Evolutionary conservation across 768 basidiomycete genomes (phyloP).

Genomic region (Trametes villosa): DNA sequence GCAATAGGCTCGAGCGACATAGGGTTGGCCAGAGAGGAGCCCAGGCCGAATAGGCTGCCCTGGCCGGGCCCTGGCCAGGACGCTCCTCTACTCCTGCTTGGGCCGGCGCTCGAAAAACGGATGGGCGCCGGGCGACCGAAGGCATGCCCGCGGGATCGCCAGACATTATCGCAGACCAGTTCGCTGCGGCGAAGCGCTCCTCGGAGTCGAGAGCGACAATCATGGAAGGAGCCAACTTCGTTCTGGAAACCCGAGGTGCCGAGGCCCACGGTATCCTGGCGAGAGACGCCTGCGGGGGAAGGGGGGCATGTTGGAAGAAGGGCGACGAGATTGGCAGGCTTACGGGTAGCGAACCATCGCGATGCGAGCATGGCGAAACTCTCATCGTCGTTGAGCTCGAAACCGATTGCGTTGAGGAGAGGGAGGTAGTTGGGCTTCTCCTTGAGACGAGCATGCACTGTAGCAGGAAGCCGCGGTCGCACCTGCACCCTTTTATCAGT

Average conservation of each 20-base stretch:
- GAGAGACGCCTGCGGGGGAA: slow-evolving; percentile 39
- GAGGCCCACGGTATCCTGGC: slow-evolving; percentile 56
- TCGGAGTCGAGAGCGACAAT: slow-evolving; percentile 69
- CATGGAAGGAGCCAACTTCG: slow-evolving; percentile 44
- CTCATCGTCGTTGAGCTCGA: slow-evolving; percentile 78
- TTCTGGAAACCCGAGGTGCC: slow-evolving; percentile 43
- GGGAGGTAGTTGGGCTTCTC: slow-evolving; percentile 94
- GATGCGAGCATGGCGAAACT: slow-evolving; percentile 54
- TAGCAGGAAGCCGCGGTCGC: slow-evolving; percentile 95
- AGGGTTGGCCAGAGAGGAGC: slow-evolving; percentile 34
- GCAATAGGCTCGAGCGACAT: slow-evolving; percentile 63
- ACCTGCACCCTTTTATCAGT: slow-evolving; percentile 50
- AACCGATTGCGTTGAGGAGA: slow-evolving; percentile 86
- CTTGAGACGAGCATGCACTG: slow-evolving; percentile 94
- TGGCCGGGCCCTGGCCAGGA: slow-evolving; percentile 35
- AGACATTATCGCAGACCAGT: slow-evolving; percentile 61
- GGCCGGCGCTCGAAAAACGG: slow-evolving; percentile 58
- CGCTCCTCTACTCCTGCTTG: slow-evolving; percentile 59
- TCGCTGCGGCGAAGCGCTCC: slow-evolving; percentile 63
- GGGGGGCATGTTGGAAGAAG: slow-evolving; percentile 51
- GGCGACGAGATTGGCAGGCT: slow-evolving; percentile 55
- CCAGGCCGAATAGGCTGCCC: slow-evolving; percentile 17
- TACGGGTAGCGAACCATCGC: slow-evolving; percentile 60
- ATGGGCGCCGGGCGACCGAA: slow-evolving; percentile 55
- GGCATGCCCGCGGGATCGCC: slow-evolving; percentile 48